These are phyloP conservation scores for Cocos nucifera DNA, from an alignment of 176 grass and related monocot species.

Conservation along the genomic window DNA sequence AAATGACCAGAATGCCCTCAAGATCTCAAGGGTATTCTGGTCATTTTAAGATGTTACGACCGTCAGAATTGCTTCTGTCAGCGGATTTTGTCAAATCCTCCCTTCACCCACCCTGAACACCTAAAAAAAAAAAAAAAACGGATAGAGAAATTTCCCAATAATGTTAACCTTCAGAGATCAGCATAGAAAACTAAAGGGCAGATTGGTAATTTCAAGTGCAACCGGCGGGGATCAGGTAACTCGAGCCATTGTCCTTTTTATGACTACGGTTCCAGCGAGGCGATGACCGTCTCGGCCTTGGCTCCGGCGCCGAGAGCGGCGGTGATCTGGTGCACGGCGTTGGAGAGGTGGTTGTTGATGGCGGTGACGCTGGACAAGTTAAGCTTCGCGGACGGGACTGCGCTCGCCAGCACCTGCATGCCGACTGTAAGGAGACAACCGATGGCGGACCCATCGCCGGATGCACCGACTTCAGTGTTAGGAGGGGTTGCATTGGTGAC, in stretches of 20 bases:
- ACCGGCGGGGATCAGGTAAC: not conserved
- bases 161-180: too few species aligned
- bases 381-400: constrained; percentile 78
- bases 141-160: too few species aligned
- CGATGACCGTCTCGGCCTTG: not conserved
- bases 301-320: constrained; percentile 35
- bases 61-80: too few species aligned
- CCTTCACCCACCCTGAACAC: constrained; percentile 35
- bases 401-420: constrained; percentile 21
- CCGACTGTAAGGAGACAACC: constrained; percentile 43
- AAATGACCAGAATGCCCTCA: constrained; percentile 76
- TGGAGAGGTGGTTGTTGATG: constrained; percentile 83
- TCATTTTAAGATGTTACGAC: constrained; percentile 40
- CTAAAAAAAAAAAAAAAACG: too few species aligned
- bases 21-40: constrained; percentile 48
- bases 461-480: not conserved
- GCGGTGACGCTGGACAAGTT: constrained; percentile 78
- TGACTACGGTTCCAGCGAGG: constrained; percentile 11
- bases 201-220: not conserved
- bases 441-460: constrained; percentile 1
- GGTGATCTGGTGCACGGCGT: constrained; percentile 75
- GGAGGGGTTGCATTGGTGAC: constrained; percentile 12
- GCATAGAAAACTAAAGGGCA: too few species aligned
- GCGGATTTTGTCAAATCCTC: constrained; percentile 67
- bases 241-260: not conserved